Evolutionary conservation across 1,139 yeast species (phyloP).

Genomic region (Scheffersomyces lignicola): DNA sequence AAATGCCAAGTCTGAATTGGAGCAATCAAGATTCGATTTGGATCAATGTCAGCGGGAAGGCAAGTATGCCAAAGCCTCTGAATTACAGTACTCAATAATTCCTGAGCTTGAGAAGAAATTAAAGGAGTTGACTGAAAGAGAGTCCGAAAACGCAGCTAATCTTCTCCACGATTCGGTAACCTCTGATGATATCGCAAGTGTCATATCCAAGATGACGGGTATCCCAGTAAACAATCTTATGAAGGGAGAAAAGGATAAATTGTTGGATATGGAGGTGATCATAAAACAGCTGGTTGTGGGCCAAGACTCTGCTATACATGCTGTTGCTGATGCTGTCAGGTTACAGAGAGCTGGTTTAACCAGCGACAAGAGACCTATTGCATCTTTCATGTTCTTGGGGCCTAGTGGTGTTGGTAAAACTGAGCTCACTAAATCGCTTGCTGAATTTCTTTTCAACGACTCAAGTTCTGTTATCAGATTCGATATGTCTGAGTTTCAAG

Average conservation of each 20-base stretch:
- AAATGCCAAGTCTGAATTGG: constrained; percentile 76
- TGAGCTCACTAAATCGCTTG: constrained; percentile 86
- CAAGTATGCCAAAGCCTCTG: constrained; percentile 85
- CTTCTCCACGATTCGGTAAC: constrained; percentile 91
- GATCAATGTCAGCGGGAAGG: constrained; percentile 84
- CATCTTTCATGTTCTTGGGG: constrained; percentile 92
- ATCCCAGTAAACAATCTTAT: constrained; percentile 89
- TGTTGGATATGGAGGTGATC: constrained; percentile 82
- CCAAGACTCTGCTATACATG: constrained; percentile 89
- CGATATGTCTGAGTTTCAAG: constrained; percentile 98
- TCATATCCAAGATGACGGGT: constrained; percentile 92
- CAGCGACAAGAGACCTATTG: constrained; percentile 90
- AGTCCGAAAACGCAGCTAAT: constrained; percentile 21
- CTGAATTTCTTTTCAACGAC: constrained; percentile 88
- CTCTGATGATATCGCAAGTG: constrained; percentile 89
- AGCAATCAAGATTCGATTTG: constrained; percentile 77
- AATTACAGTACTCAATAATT: constrained; percentile 79
- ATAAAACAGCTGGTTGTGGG: constrained; percentile 83
- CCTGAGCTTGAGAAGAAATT: constrained; percentile 74
- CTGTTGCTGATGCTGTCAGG: constrained; percentile 92
- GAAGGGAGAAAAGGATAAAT: constrained; percentile 92
- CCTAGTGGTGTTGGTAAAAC: constrained; percentile 99
- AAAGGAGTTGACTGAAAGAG: constrained; percentile 43
- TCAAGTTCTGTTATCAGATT: constrained; percentile 83
- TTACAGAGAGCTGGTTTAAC: constrained; percentile 95